Evolutionary conservation across 1,139 yeast genomes (phyloP).

Genomic region (Hansenula sp.): DNA sequence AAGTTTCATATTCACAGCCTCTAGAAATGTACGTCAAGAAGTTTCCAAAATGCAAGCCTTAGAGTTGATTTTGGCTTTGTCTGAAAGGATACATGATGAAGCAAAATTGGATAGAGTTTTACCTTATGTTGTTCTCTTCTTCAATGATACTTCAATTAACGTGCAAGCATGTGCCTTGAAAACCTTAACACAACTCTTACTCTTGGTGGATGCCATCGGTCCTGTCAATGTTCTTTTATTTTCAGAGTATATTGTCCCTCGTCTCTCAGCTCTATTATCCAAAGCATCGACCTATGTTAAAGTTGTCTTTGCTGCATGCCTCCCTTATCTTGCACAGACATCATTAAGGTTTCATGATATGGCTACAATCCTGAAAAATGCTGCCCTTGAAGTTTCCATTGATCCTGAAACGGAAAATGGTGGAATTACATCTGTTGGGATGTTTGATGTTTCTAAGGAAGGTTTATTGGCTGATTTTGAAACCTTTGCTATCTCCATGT

Average conservation of each 20-base stretch:
- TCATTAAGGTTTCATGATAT: constrained; percentile 65
- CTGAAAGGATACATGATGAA: constrained; percentile 78
- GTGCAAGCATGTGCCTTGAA: constrained; percentile 63
- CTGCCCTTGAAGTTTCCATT: constrained; percentile 31
- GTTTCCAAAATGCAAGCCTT: constrained; percentile 66
- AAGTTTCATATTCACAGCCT: constrained; percentile 57
- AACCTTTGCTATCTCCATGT: constrained; percentile 54
- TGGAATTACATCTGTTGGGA: constrained; percentile 24
- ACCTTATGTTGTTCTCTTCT: constrained; percentile 65
- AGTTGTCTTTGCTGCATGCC: constrained; percentile 64
- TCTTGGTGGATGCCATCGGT: constrained; percentile 62
- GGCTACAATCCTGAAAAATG: constrained; percentile 51
- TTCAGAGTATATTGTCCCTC: constrained; percentile 79
- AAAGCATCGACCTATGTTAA: constrained; percentile 45
- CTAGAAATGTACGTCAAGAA: constrained; percentile 63
- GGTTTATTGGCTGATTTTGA: constrained; percentile 47
- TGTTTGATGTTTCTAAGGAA: constrained; percentile 31
- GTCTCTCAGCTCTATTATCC: constrained; percentile 45
- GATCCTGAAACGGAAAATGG: constrained; percentile 40
- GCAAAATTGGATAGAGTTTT: constrained; percentile 80
- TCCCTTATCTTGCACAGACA: constrained; percentile 65
- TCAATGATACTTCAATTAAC: constrained; percentile 49
- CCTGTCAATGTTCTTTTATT: constrained; percentile 75
- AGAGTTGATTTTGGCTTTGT: constrained; percentile 70
- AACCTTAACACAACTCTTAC: constrained; percentile 56